These are phyloP conservation scores for Colletotrichum sp. DNA, from an alignment of 2,329 filamentous ascomycete genomes.

Conservation along the genomic window DNA sequence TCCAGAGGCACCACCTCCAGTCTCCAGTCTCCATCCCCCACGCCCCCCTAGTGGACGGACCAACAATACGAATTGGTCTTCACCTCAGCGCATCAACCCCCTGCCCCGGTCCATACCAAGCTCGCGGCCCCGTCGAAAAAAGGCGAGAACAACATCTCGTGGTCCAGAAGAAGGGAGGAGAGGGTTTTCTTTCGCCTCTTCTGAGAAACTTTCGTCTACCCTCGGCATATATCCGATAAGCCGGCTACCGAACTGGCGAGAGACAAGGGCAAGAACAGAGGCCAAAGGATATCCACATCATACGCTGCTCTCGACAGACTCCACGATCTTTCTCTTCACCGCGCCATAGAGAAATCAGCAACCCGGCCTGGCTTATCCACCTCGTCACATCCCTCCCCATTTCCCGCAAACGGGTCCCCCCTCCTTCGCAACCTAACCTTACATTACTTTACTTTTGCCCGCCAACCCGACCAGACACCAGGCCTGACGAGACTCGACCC, in stretches of 20 bases:
- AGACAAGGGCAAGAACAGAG: not conserved
- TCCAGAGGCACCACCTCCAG: slow-evolving; percentile 4
- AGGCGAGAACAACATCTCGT: slow-evolving; percentile 2
- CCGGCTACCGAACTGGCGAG: not conserved
- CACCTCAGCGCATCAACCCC: slow-evolving; percentile 13
- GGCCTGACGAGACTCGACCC: not conserved
- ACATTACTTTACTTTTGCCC: not conserved
- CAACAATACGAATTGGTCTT: slow-evolving; percentile 18
- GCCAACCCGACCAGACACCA: not conserved
- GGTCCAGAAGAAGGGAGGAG: not conserved
- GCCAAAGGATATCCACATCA: not conserved
- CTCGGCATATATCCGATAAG: slow-evolving; percentile 13
- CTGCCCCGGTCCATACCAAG: slow-evolving; percentile 4
- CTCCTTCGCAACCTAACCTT: not conserved
- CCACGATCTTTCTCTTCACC: slow-evolving; percentile 5
- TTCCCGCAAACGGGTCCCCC: not conserved
- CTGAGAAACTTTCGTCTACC: not conserved
- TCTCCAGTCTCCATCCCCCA: slow-evolving; percentile 1
- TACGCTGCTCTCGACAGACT: not conserved
- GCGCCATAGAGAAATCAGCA: not conserved
- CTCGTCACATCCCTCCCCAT: not conserved
- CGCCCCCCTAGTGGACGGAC: slow-evolving; percentile 1
- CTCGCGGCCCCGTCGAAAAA: slow-evolving; percentile 14
- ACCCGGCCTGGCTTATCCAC: not conserved
- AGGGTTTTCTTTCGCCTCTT: not conserved